A percentile compares a stretch with the other conserved stretches of the same genome.
Conservation (phyloP, 805 yeast species). For the Kazachstania martiniae region DNA sequence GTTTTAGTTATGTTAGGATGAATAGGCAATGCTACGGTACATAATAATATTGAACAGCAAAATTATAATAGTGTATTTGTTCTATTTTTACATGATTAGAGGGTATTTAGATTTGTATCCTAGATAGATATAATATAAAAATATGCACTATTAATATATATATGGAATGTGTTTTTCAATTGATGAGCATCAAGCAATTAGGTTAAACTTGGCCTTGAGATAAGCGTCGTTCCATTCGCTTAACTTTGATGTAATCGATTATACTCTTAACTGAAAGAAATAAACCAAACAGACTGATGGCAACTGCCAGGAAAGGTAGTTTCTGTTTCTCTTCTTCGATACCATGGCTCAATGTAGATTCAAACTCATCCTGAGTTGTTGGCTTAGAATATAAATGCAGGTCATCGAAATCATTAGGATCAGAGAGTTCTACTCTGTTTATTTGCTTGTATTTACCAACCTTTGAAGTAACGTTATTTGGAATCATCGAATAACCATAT, state of each 20-base stretch:
- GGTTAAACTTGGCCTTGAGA: constrained; percentile 21
- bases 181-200: no score
- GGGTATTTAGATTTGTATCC: no score
- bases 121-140: background rate
- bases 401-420: constrained; percentile 49
- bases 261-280: constrained; percentile 56
- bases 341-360: constrained; percentile 24
- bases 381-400: constrained; percentile 16
- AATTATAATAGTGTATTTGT: no score
- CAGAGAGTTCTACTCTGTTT: constrained; percentile 39
- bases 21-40: no score
- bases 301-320: constrained; percentile 48
- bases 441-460: constrained; percentile 22
- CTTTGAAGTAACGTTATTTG: constrained; percentile 30
- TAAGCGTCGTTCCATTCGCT: constrained; percentile 49
- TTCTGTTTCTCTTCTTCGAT: constrained; percentile 22
- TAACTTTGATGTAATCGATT: constrained; percentile 65
- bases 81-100: no score
- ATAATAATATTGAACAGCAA: no score
- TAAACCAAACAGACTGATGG: constrained; percentile 57
- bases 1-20: constrained; percentile 41
- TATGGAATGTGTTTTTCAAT: no score
- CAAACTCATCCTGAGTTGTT: constrained; percentile 19
- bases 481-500: constrained; percentile 51
- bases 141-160: background rate